These are phyloP conservation scores for Scenedesmus sp. DNA, from an alignment of 163 green algal genomes.

Conservation along the genomic window DNA sequence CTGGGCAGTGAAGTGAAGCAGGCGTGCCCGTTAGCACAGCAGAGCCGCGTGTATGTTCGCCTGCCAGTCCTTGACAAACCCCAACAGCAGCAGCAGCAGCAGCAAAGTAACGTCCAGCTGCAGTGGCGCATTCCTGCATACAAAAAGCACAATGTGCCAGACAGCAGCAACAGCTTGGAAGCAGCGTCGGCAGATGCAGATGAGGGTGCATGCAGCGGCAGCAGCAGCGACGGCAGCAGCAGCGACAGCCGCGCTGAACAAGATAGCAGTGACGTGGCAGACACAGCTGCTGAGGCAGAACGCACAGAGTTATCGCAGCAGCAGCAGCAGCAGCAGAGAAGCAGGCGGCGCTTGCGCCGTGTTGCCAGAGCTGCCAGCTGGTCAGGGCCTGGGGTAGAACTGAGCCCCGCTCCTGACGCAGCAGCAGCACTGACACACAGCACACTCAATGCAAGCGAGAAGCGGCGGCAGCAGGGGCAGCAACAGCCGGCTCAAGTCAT, in stretches of 20 bases:
- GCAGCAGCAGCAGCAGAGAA: background rate
- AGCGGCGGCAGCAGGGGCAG: background rate
- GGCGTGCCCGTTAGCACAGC: background rate
- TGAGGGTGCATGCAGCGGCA: background rate
- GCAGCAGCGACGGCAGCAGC: background rate
- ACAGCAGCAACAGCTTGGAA: background rate
- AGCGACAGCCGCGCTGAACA: background rate
- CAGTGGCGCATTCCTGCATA: background rate
- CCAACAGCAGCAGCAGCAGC: background rate
- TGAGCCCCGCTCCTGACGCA: background rate
- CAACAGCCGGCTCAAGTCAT: background rate
- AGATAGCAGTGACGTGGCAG: background rate
- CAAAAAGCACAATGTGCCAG: background rate
- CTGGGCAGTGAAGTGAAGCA: background rate
- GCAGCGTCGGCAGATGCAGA: background rate
- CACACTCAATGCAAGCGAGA: background rate
- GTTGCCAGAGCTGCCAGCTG: background rate
- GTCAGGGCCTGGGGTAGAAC: background rate
- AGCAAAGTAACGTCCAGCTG: background rate
- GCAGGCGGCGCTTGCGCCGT: background rate
- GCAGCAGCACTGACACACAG: background rate
- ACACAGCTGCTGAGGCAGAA: background rate
- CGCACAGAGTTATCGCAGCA: background rate
- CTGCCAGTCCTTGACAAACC: background rate
- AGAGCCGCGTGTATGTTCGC: background rate